These are phyloP conservation scores for Chaetomiaceae sp. DNA, from an alignment of 2,329 filamentous ascomycete species.

Conservation along the genomic window DNA sequence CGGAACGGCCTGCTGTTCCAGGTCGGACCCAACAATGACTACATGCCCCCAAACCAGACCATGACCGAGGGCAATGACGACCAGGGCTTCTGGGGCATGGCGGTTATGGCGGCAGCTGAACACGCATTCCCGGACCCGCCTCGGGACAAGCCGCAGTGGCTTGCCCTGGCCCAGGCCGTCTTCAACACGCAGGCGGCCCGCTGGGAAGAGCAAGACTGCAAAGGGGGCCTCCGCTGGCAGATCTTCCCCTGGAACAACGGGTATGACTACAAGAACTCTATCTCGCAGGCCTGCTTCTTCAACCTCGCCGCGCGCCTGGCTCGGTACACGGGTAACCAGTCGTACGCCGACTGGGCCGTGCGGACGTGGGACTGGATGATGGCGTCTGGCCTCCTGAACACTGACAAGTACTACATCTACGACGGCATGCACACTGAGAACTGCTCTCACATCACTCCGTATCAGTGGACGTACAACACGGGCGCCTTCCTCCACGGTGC, in stretches of 20 bases:
- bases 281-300: conserved; percentile 37
- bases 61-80: conserved; percentile 49
- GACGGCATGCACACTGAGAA: conserved; percentile 46
- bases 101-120: conserved; percentile 50
- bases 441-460: conserved; percentile 49
- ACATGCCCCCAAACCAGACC: conserved; percentile 29
- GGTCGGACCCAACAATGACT: conserved; percentile 24
- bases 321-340: conserved; percentile 47
- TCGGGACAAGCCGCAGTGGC: conserved; percentile 42
- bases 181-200: conserved; percentile 53
- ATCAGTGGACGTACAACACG: conserved; percentile 57
- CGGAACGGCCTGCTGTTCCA: conserved; percentile 24
- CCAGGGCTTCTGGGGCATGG: conserved; percentile 60
- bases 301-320: conserved; percentile 49
- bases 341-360: conserved; percentile 48
- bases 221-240: conserved; percentile 56
- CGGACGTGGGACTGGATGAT: conserved; percentile 47
- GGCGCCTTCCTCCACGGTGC: conserved; percentile 53
- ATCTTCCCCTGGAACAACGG: conserved; percentile 55
- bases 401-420: conserved; percentile 57
- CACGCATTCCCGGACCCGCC: conserved; percentile 50
- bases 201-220: conserved; percentile 53
- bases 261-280: conserved; percentile 54
- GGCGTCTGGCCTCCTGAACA: conserved; percentile 42
- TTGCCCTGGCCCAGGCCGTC: conserved; percentile 51